Evolutionary conservation across 139 green algal genomes (phyloP), one percentile per base, ranked within the genome.

Genomic region (Closterium sp.): DNA sequence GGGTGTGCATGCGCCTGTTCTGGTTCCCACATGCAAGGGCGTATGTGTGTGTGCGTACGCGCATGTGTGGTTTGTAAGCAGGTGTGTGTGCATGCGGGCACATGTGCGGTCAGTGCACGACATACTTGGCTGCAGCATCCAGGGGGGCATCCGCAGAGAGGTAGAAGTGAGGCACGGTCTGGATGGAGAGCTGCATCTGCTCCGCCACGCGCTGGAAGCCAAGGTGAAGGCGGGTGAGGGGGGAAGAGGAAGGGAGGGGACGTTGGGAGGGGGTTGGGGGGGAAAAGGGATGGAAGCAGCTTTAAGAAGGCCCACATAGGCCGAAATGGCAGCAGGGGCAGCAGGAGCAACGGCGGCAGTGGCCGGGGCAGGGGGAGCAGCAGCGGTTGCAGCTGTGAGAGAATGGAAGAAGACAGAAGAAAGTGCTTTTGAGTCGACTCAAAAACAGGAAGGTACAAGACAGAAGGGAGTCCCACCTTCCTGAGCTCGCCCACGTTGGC

Each of bases 141-240:
- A 76, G 55, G 55, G 55, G 55, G 25, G 55, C 95, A 33, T 98
- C 95, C 23, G 95, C 94, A 35, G 96, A 97, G 5, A 99, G 95
- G 95, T 99, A 99, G 95, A 99, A 99, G 95, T 99, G 98, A 2
- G 98, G 97, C 16, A 98, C 95, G 16, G 94, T 96, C 36, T 94
- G 91, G 95, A 99, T 99, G 64, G 96, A 98, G 92, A 98, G 96
- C 84, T 97, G 94, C 93, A 99, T 96, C 90, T 93, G 90, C 88
- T 38, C 35, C n/a, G 30, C n/a, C 86, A 69, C 86, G 23, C 83
- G 83, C 83, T 83, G n/a, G 4, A 1, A 89, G 21, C 16, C 86
- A 89, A 21, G 34, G 4, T 16, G 12, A 19, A 19, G 12, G 16
- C 6, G 6, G 36, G 12, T 28, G 55, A 19, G 55, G 9, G 12